Evolutionary conservation across 805 yeast genomes (phyloP), one percentile per base, ranked within the genome.

Genomic region (Cyberlindnera mississippiensis): DNA sequence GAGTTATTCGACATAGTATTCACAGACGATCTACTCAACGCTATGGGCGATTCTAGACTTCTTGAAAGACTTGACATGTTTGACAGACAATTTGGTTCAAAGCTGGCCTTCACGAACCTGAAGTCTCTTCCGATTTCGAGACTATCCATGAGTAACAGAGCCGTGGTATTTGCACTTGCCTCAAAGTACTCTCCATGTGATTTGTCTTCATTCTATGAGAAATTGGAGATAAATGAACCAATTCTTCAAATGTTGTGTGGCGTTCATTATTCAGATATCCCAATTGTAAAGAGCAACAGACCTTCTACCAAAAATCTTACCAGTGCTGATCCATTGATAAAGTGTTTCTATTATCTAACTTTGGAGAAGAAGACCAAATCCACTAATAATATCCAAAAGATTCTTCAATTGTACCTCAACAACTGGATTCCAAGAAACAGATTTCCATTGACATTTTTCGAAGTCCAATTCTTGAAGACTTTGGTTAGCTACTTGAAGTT

Each of bases 281-380:
- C 59, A 3, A 13, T 41, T 9, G 45, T 56, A 6, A 56, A 44
- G 31, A 16, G 39, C 14, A 29, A 32, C 8, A 24, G 28, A 15
- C 31, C 26, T 1, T 33, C 43, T 3, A 39, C 41, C 2, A 14
- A 15, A 9, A 26, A 31, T 2, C 33, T 35, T 5, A 49, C 55
- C 3, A 40, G 32, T 28, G 57, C 60, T 17, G 67, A 62, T 33
- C 40, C 55, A 0, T 51, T 68, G 33, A 54, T 69, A 2, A 66
- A 58, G 44, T 42, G 63, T 4, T 55, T 56, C 13, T 68, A 62
- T 46, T 60, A 57, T 22, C 46, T 69, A 8, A 54, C 62, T 13
- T 35, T 58, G 11, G 72, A 68, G 44, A 55, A 61, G 50, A 60
- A 53, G 20, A 47, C 61, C 11, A 61, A 59, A 33, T 54, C 63